These are phyloP conservation scores for Vicia faba DNA, from an alignment of 306 rosid genomes.

Conservation along the genomic window DNA sequence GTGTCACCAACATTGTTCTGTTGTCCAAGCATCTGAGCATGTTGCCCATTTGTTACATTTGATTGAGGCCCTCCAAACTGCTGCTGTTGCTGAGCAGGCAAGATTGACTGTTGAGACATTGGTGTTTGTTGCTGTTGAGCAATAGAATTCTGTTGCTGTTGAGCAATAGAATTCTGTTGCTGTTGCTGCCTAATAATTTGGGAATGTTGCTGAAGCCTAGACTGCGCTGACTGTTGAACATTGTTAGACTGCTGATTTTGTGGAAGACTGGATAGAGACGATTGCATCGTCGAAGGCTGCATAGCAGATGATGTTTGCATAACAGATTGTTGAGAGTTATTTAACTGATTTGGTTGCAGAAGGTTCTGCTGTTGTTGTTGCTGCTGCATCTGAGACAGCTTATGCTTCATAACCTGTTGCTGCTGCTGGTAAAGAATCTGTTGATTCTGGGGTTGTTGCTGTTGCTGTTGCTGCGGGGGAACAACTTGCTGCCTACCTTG, in stretches of 20 bases:
- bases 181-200: conserved; percentile 81
- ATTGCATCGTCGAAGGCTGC: conserved; percentile 59
- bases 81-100: conserved; percentile 63
- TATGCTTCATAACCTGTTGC: conserved; percentile 61
- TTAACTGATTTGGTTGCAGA: conserved; percentile 72
- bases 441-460: conserved; percentile 62
- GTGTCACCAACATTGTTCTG: conserved; percentile 74
- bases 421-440: conserved; percentile 64
- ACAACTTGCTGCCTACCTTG: conserved; percentile 75
- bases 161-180: conserved; percentile 59
- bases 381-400: conserved; percentile 62
- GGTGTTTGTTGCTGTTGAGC: conserved; percentile 72
- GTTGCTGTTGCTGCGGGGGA: conserved; percentile 66
- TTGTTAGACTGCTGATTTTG: conserved; percentile 69
- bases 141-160: conserved; percentile 66
- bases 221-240: conserved; percentile 68
- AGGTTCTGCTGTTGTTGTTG: conserved; percentile 72
- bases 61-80: conserved; percentile 69
- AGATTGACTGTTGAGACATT: conserved; percentile 58
- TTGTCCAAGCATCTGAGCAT: conserved; percentile 64
- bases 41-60: conserved; percentile 64
- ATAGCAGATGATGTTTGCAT: conserved; percentile 24
- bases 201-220: conserved; percentile 80
- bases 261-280: conserved; percentile 60
- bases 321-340: conserved; percentile 76